A percentile compares a stretch with the other conserved stretches of the same genome.
Conservation (phyloP, 805 yeast genomes). For the Candida succiphila region DNA sequence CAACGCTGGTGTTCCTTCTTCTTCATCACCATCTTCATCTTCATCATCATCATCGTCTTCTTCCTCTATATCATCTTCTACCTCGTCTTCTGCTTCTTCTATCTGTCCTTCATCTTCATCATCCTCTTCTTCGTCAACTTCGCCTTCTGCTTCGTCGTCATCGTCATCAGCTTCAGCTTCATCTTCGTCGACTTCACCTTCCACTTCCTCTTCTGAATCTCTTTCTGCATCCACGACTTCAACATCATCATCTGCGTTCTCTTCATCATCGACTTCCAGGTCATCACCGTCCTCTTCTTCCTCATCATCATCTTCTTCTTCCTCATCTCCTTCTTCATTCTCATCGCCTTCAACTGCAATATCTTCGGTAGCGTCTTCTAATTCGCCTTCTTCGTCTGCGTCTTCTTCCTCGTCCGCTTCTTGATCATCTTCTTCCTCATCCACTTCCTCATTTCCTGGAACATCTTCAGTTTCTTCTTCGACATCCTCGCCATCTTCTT, state of each 20-base stretch:
- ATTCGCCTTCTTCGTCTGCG: no score
- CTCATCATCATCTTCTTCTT: neutral
- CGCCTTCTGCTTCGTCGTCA: neutral
- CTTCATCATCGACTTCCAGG: neutral
- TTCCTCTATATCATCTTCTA: no score
- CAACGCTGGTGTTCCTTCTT: no score
- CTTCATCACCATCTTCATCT: no score
- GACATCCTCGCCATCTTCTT: constrained; percentile 2
- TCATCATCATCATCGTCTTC: no score
- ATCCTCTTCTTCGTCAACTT: neutral
- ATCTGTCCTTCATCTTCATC: no score
- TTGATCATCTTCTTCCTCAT: constrained; percentile 1
- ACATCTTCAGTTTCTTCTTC: constrained; percentile 8
- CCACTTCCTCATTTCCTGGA: constrained; percentile 9
- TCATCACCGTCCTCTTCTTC: no score
- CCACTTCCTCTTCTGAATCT: neutral
- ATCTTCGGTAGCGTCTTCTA: no score
- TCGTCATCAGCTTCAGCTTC: neutral
- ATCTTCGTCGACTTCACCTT: neutral
- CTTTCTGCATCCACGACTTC: neutral
- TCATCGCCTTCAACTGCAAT: neutral
- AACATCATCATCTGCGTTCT: neutral
- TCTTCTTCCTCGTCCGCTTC: neutral
- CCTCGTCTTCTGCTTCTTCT: no score
- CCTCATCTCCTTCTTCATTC: neutral